Evolutionary conservation across 129 eudicot genomes (phyloP), one percentile per base, ranked within the genome.

Genomic region (Flaveria robusta): DNA sequence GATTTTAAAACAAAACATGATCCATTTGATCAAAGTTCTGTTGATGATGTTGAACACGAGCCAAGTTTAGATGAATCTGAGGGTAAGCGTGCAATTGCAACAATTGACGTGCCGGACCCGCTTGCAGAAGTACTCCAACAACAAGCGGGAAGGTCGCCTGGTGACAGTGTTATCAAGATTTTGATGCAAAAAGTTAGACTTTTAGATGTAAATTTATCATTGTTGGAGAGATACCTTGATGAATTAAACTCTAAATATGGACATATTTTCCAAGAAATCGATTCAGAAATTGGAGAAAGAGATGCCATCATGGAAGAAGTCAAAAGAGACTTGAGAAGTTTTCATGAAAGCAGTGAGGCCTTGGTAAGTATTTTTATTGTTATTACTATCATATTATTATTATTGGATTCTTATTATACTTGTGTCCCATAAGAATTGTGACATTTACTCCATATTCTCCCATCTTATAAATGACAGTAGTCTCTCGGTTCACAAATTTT

Each of bases 141-240:
- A 52, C 96, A 89, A 64, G 87, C 80, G 18, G 88, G 96, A 76
- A 87, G 99, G 85, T 76, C 90, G 87, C 99, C 99, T 42, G 99
- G 99, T 76, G 99, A 95, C 74, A 91, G 92, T 76, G 99, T 94
- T 72, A 92, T 95, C 29, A 95, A 95, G 87, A 95, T 95, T 71
- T 86, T 95, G 64, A 95, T 95, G 99, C 96, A 95, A 73, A 95
- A 95, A 81, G 97, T 91, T 67, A 74, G 97, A 31, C 85, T 91
- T 42, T 86, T 91, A 59, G 99, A 95, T 83, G 70, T 89, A 64
- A 95, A 87, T 83, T 84, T 95, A 60, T 88, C 92, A 13, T 87
- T 95, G 82, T 78, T 95, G 74, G 99, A 95, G 86, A 79, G 86
- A 74, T 95, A 89, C 75, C 81, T 95, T 67, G 97, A 91, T 79